phyloP scores from a whole-genome alignment of 192 early-diverging fungal genomes.

The Funneliformis mosseae region DNA sequence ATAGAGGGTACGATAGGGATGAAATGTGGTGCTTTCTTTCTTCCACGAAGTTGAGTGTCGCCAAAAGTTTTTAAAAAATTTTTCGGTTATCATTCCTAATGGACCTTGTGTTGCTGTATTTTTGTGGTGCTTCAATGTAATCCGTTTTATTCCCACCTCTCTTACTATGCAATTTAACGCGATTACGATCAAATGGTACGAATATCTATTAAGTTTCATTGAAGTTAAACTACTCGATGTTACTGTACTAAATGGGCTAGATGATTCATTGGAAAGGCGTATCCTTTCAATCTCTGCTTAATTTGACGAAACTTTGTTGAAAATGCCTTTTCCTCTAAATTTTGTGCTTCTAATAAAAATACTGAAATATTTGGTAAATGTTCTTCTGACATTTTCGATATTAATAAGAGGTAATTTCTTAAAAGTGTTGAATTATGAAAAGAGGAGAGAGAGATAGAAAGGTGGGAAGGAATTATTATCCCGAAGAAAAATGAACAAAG shows the following conservation, averaged over 20 bases:
- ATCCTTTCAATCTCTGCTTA: conserved; percentile 1
- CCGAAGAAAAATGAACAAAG: too few relatives aligned
- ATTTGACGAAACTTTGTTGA: neutral
- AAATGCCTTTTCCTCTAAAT: neutral
- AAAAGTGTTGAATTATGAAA: too few relatives aligned
- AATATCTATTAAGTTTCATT: conserved; percentile 39
- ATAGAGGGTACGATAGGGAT: conserved; percentile 57
- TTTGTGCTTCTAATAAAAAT: conserved; percentile 22
- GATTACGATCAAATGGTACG: conserved; percentile 36
- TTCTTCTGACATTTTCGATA: neutral
- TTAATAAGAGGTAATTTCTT: too few relatives aligned
- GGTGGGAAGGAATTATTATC: too few relatives aligned
- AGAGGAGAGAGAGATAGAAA: too few relatives aligned
- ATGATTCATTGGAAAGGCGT: neutral
- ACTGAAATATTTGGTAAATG: neutral
- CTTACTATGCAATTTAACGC: conserved; percentile 18
- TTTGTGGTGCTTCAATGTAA: conserved; percentile 59
- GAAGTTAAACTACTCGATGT: neutral
- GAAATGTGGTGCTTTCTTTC: conserved; percentile 36
- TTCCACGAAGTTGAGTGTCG: conserved; percentile 29
- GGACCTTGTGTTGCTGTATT: conserved; percentile 88
- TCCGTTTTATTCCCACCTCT: conserved; percentile 48
- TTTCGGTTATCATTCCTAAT: conserved; percentile 49
- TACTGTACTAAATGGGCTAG: neutral
- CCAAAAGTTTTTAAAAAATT: conserved; percentile 56